These are phyloP conservation scores for Musa schizocarpa DNA, from an alignment of 176 grass and related monocot genomes.

Conservation along the genomic window DNA sequence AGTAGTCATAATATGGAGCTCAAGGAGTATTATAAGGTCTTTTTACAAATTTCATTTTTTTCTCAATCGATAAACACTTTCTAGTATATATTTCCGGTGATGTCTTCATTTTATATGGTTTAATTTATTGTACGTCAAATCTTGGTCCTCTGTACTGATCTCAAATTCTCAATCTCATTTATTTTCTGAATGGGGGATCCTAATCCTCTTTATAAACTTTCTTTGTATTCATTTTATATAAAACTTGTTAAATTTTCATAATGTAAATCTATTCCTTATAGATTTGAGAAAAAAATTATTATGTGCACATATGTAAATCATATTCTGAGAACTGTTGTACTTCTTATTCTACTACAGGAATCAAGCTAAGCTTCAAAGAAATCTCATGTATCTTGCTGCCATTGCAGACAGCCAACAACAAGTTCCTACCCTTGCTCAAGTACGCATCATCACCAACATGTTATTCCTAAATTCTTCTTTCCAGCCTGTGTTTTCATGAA, in stretches of 20 bases:
- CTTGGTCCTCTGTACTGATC: too few relatives aligned
- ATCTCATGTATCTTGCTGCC: constrained; percentile 32
- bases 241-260: not conserved
- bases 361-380: constrained; percentile 31
- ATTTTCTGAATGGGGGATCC: too few relatives aligned
- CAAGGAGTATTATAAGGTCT: too few relatives aligned
- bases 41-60: too few relatives aligned
- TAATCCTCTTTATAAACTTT: too few relatives aligned
- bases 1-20: too few relatives aligned
- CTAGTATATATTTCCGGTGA: not conserved
- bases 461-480: not conserved
- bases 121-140: not conserved
- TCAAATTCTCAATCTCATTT: too few relatives aligned
- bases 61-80: too few relatives aligned
- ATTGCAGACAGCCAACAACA: constrained; percentile 29
- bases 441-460: not conserved
- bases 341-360: constrained; percentile 12
- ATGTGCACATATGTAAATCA: not conserved
- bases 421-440: constrained; percentile 25
- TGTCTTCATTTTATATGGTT: not conserved
- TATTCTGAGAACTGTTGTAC: not conserved
- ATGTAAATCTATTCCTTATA: not conserved
- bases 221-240: not conserved
- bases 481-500: not conserved
- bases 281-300: not conserved